These are phyloP conservation scores for Eimeria sp. DNA, from an alignment of 169 alveolate genomes.

Conservation along the genomic window DNA sequence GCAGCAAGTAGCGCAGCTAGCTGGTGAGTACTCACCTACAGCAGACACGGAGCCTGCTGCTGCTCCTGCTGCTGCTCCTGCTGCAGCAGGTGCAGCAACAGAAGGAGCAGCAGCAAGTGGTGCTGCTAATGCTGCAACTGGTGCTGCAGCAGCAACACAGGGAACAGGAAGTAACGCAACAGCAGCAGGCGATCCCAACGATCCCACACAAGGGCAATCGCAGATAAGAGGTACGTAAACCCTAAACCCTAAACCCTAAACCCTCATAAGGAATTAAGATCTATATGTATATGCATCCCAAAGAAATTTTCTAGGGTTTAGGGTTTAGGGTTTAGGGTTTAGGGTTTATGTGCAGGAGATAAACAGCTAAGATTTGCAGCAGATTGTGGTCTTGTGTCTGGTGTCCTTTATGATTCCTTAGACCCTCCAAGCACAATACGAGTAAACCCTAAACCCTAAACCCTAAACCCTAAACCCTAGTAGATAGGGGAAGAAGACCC, in stretches of 20 bases:
- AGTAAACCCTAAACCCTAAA: slow-evolving; percentile 34
- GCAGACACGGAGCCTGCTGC: slow-evolving; percentile 20
- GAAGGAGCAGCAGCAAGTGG: background rate
- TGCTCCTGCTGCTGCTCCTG: slow-evolving; percentile 23
- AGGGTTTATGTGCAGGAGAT: background rate
- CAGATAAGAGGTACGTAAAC: background rate
- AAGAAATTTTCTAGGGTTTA: slow-evolving; percentile 13
- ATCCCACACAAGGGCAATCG: background rate
- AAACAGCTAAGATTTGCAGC: slow-evolving; percentile 5
- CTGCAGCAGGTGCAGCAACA: slow-evolving; percentile 11
- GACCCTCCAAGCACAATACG: slow-evolving; percentile 9
- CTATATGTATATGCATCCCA: too few species aligned
- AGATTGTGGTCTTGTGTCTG: background rate
- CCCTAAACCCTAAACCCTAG: background rate
- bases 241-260: slow-evolving; percentile 28
- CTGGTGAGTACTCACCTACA: slow-evolving; percentile 35
- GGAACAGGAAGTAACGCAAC: slow-evolving; percentile 2
- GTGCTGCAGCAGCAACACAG: background rate
- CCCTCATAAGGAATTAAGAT: too few species aligned
- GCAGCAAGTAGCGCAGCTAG: slow-evolving; percentile 50
- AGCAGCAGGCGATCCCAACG: background rate
- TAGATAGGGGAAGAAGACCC: too few species aligned
- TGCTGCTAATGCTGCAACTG: background rate
- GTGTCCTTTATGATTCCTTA: background rate
- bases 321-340: slow-evolving; percentile 28